phyloP scores from a whole-genome alignment of 2,329 filamentous ascomycete species.

The Fusarium denticulatum region DNA sequence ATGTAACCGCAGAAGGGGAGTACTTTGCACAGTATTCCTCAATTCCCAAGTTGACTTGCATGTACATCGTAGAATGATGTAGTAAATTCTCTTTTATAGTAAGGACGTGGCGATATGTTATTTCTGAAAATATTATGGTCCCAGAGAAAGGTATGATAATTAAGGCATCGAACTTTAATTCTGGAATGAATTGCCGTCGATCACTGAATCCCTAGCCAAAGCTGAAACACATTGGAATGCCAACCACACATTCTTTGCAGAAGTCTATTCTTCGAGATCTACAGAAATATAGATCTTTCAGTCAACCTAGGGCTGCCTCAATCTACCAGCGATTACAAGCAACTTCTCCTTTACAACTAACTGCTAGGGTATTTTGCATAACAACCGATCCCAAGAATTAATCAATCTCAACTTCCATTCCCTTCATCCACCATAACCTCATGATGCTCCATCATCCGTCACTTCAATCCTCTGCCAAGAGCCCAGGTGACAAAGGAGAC shows the following conservation, averaged over 20 bases:
- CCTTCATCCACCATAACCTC: constrained; percentile 10
- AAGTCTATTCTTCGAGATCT: constrained; percentile 10
- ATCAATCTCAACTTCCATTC: constrained; percentile 13
- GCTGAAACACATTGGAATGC: background rate
- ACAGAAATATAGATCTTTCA: constrained; percentile 18
- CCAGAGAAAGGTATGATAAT: background rate
- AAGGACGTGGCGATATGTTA: background rate
- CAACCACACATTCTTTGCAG: background rate
- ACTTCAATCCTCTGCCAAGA: constrained; percentile 6
- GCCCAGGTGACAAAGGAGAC: constrained; percentile 4
- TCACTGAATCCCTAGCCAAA: background rate
- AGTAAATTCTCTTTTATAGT: background rate
- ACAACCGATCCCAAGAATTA: constrained; percentile 26
- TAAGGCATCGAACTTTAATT: background rate
- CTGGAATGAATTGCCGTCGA: background rate
- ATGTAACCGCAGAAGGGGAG: constrained; percentile 15
- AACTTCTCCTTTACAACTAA: constrained; percentile 32
- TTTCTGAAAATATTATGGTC: background rate
- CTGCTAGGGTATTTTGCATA: constrained; percentile 37
- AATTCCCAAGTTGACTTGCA: background rate
- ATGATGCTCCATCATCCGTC: background rate
- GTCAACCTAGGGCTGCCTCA: constrained; percentile 26
- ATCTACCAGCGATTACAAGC: constrained; percentile 25
- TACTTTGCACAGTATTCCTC: constrained; percentile 34
- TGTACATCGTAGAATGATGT: constrained; percentile 22